phyloP scores from a whole-genome alignment of 2,329 filamentous ascomycete genomes.

The Aspergillus fumigatiaffinis region DNA sequence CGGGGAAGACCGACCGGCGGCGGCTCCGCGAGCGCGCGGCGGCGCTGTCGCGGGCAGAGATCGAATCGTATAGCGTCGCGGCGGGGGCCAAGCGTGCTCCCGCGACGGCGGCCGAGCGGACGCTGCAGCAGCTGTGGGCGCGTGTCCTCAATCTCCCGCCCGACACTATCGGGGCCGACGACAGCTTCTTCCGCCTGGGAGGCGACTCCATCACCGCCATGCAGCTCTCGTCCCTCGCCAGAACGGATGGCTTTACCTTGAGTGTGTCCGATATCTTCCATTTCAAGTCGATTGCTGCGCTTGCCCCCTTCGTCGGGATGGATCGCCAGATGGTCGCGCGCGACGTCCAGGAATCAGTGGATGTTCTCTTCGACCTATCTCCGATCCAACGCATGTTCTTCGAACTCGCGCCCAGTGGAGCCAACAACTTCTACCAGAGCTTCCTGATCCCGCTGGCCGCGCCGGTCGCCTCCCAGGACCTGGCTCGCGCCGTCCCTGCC shows the following conservation, averaged over 20 bases:
- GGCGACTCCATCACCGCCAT: constrained; percentile 24
- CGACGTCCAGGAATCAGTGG: neutral
- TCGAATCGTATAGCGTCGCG: neutral
- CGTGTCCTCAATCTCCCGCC: constrained; percentile 3
- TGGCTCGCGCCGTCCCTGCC: neutral
- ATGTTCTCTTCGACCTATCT: neutral
- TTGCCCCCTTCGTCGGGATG: no score
- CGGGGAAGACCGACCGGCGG: constrained; percentile 39
- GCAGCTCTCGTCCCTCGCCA: neutral
- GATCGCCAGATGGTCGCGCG: no score
- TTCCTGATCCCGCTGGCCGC: neutral
- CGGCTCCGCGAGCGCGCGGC: constrained; percentile 20
- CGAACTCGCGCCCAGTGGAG: neutral
- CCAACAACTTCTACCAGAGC: neutral
- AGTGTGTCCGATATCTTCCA: no score
- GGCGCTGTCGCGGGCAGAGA: constrained; percentile 3
- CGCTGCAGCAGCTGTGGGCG: constrained; percentile 10
- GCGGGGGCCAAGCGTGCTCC: neutral
- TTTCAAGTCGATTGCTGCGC: no score
- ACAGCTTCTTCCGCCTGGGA: constrained; percentile 23
- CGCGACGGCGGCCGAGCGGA: constrained; percentile 4
- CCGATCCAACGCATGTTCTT: neutral
- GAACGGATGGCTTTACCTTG: no score
- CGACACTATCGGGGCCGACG: constrained; percentile 7
- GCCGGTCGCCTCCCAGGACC: neutral